Evolutionary conservation across 768 basidiomycete species (phyloP), one percentile per base, ranked within the genome.

Genomic region (Clitopilus hobsonii): DNA sequence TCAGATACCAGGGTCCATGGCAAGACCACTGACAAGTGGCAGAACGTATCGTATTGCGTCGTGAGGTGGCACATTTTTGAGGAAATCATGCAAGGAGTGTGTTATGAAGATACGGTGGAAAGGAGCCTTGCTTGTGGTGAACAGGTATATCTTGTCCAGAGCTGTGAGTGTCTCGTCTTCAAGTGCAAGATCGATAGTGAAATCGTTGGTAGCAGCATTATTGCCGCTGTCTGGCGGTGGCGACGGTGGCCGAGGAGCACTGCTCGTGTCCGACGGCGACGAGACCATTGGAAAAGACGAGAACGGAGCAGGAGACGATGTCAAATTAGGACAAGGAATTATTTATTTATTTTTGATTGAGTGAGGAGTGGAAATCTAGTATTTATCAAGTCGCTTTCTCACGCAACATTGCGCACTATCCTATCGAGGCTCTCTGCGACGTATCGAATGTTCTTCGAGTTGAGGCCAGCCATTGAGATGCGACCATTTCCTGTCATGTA

Each of bases 381-480:
- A 20, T 45, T 45, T 20, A 45, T 47, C 27, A 14, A 32, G 16
- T 18, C 24, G 10, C 53, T 22, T 49, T 52, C 24, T 55, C 41
- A 58, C 30, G 57, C 59, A 16, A 69, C 61, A 5, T 76, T 76
- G 32, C 84, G 79, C 49, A 91, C 83, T 11, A 78, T 88, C 65
- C 72, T 77, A 72, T 93, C 89, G 58, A 94, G 67, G 60, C 74
- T 74, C 66, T 76, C 75, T 20, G 87, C 91, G 77, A 93, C 84
- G 68, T 89, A 89, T 29, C 70, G 55, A n/a, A 96, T 69, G 71
- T 95, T 97, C 56, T 76, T 65, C 47, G 74, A 81, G 77, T 94
- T 96, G 74, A 96, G 69, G 14, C 91, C 94, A 3, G 94, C 91
- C 94, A 98, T 96, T 54, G 91, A 94, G 63, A 98, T 96, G 50